Conservation (phyloP, 2,329 filamentous ascomycete species). For the Verticillium isaacii region DNA sequence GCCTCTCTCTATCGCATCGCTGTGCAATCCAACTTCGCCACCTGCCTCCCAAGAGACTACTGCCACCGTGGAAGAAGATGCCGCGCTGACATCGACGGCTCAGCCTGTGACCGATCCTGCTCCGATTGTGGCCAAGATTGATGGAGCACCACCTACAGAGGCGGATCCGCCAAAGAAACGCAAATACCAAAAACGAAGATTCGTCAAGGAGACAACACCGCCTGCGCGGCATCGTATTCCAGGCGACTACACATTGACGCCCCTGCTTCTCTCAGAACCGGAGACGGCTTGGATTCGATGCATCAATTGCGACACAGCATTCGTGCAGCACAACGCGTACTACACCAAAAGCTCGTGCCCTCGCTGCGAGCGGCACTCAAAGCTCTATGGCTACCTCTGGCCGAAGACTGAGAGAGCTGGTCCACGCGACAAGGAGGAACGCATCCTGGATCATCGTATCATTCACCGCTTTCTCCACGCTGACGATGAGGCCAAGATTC, state of each 20-base stretch:
- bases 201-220: slow-evolving; percentile 25
- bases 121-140: background rate
- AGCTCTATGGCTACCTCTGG: slow-evolving; percentile 92
- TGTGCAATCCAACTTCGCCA: slow-evolving; percentile 21
- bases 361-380: slow-evolving; percentile 90
- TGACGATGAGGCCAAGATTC: slow-evolving; percentile 57
- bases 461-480: slow-evolving; percentile 78
- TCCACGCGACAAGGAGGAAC: slow-evolving; percentile 64
- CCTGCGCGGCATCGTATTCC: slow-evolving; percentile 46
- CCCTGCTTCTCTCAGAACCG: slow-evolving; percentile 68
- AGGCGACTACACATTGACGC: slow-evolving; percentile 80
- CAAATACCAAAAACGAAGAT: slow-evolving; percentile 28
- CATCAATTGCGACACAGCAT: slow-evolving; percentile 73
- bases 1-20: slow-evolving; percentile 24
- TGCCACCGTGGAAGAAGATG: background rate
- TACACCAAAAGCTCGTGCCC: slow-evolving; percentile 82
- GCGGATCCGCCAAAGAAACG: slow-evolving; percentile 20
- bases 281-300: slow-evolving; percentile 84
- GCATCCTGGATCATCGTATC: slow-evolving; percentile 77
- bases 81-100: background rate
- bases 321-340: slow-evolving; percentile 86
- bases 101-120: background rate
- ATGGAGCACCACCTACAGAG: slow-evolving; percentile 2
- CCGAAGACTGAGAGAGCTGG: slow-evolving; percentile 87
- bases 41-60: slow-evolving; percentile 3